Evolutionary conservation across 2,329 filamentous ascomycete genomes (phyloP).

Genomic region (Aphanocladium album): DNA sequence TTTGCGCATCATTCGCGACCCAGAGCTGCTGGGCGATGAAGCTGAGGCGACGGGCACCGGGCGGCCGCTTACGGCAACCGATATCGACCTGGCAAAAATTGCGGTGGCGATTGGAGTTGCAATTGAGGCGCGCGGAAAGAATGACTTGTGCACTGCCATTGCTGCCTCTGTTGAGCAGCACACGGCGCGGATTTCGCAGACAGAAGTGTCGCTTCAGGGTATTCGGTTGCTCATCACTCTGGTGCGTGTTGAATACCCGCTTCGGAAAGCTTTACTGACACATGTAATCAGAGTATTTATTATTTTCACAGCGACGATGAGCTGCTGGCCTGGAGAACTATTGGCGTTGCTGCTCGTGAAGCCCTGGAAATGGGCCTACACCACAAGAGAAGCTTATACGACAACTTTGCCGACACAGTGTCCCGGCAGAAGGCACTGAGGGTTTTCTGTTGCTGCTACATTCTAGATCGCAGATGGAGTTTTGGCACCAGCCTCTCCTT

Average conservation of each 20-base stretch:
- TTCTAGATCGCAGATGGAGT: slow-evolving; percentile 47
- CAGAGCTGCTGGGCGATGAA: slow-evolving; percentile 8
- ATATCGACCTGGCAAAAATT: slow-evolving; percentile 29
- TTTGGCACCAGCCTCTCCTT: slow-evolving; percentile 47
- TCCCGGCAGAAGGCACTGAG: slow-evolving; percentile 28
- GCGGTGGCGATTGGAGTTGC: slow-evolving; percentile 29
- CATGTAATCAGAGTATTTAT: slow-evolving; percentile 31
- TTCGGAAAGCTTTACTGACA: neutral
- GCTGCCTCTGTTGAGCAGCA: slow-evolving; percentile 26
- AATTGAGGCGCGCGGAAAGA: slow-evolving; percentile 28
- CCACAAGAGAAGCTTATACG: slow-evolving; percentile 36
- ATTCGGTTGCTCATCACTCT: slow-evolving; percentile 29
- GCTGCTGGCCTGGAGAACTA: slow-evolving; percentile 43
- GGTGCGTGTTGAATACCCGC: slow-evolving; percentile 13
- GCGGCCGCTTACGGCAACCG: slow-evolving; percentile 17
- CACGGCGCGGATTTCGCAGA: slow-evolving; percentile 23
- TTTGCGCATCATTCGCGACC: slow-evolving; percentile 19
- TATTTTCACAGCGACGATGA: slow-evolving; percentile 45
- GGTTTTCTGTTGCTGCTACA: slow-evolving; percentile 48
- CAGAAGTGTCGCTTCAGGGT: slow-evolving; percentile 29
- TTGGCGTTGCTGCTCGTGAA: slow-evolving; percentile 41
- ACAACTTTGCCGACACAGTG: slow-evolving; percentile 30
- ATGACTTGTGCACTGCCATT: slow-evolving; percentile 23
- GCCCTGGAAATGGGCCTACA: slow-evolving; percentile 46
- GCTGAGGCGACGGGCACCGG: neutral